Base-by-base conservation (phyloP, 1,284 basidiomycete genomes). In the Malassezia restricta region DNA sequence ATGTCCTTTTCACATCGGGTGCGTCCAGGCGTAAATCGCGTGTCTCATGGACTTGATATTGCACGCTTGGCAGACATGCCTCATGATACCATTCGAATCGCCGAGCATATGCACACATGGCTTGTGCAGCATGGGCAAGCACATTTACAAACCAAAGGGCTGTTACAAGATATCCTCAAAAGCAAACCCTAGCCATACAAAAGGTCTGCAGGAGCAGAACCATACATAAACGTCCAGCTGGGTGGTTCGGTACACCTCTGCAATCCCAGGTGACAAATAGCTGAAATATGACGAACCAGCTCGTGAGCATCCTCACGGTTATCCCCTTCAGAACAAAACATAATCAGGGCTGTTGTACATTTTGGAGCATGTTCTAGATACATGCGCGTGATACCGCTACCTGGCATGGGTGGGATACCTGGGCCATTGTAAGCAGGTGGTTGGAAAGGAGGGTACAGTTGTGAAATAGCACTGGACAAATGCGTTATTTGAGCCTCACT, bases 21-120 rank as follows among this genome's bases (percentile, higher is more conserved):
- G 40, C 78, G 78, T 43, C 81, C 83, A 3, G 92, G 92, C 0
- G 81, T 96, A 48, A 96, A 94, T 73, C 79, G 83, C 46, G 80
- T 92, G 62, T 94, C 90, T 50, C 90, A 95, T 66, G 92, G 90
- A 0, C 76, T 98, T 37, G 87, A 89, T 71, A 87, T 94, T 14
- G 91, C 91, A 5, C 81, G 83, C 49, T 74, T 95, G 12, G 89
- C 88, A 6, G 87, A 87, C 3, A 81, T 96, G 77, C 92, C 91
- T 1, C 61, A 76, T 3, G 68, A 77, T 9, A 83, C 80, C 0
- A 73, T 89, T 43, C 59, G 71, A 2, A 75, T 86, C 12, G 87
- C 86, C 0, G 73, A 73, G n/a, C 40, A 30, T 2, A 64, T 57
- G n/a, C 57, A 65, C 30, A 20, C 28, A 3, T 59, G 57, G 44